Evolutionary conservation across 768 basidiomycete species (phyloP).

Genomic region (Mycena galopus): DNA sequence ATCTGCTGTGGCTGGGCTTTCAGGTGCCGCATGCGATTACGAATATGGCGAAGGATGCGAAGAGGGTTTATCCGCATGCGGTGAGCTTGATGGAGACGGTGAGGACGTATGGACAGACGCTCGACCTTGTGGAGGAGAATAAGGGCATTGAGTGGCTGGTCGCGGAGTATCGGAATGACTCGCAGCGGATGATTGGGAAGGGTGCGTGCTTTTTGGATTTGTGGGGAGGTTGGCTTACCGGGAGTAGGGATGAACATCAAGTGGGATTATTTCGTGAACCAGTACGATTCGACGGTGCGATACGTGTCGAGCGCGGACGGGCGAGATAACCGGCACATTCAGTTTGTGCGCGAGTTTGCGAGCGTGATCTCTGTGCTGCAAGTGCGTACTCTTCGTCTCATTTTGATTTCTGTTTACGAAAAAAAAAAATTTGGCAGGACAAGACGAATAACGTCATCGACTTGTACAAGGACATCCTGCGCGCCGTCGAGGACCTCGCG

Average conservation of each 20-base stretch:
- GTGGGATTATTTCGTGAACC: constrained; percentile 97
- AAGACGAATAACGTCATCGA: constrained; percentile 96
- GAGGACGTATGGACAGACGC: constrained; percentile 95
- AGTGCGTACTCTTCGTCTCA: constrained; percentile 50
- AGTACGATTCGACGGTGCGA: constrained; percentile 83
- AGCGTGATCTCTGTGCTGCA: constrained; percentile 93
- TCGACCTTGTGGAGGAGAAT: constrained; percentile 91
- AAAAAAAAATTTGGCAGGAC: constrained; percentile 63
- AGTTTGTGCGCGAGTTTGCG: constrained; percentile 96
- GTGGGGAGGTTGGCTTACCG: neutral
- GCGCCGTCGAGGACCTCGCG: constrained; percentile 87
- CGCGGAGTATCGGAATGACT: constrained; percentile 93
- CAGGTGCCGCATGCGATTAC: constrained; percentile 94
- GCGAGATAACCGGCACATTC: constrained; percentile 88
- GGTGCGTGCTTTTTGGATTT: constrained; percentile 62
- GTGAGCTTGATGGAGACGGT: constrained; percentile 99
- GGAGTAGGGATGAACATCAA: constrained; percentile 89
- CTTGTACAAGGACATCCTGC: constrained; percentile 86
- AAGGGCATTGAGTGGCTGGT: constrained; percentile 95
- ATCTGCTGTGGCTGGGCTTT: constrained; percentile 95
- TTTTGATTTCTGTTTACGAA: too few relatives aligned
- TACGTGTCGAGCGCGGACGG: constrained; percentile 82
- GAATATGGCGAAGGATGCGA: constrained; percentile 99
- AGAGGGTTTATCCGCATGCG: constrained; percentile 97
- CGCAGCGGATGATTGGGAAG: constrained; percentile 92